Evolutionary conservation across 140 eudicot genomes (phyloP), one percentile per base, ranked within the genome.

Genomic region (Bidens hawaiensis): DNA sequence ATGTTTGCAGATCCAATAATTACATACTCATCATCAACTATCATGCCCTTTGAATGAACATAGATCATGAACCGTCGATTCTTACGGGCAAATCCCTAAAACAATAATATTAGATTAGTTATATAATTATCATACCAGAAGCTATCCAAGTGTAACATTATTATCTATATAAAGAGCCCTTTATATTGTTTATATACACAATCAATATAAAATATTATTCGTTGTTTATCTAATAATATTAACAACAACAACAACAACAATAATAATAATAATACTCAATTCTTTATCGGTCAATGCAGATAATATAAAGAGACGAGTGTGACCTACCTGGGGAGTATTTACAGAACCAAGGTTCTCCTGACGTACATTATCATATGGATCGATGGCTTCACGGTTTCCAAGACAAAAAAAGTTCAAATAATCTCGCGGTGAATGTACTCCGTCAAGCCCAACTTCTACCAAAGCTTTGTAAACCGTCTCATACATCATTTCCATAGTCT

Each of bases 401-500:
- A 89, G 97, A 61, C 95, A 89, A 65, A 75, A 89, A 53, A 89
- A 89, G 73, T 89, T 89, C 59, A 89, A 72, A 71, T 63, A 89
- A 83, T 89, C 97, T 76, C 78, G 93, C 6, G 89, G 87, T 31
- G 83, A 57, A 61, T 40, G 83, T 26, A 83, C 76, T 19, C 83
- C 83, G 56, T 89, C 94, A 19, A 83, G 93, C 65, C 95, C 95
- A 15, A 83, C 97, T 75, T 89, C 97, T 45, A 74, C 85, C 40
- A 89, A 70, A 42, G 97, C 89, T 83, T 83, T 83, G 71, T 81
- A 46, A 10, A 89, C 86, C 2, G 89, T 91, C 79, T 91, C 98
- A 45, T 91, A 91, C 98, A 91, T 91, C 98, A 91, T 91, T 84
- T 87, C 91, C 96, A 91, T 91, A 26, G 98, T 91, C 74, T 87